Base-by-base conservation (phyloP, 2,329 filamentous ascomycete genomes). In the Arthrocladium fulminans region DNA sequence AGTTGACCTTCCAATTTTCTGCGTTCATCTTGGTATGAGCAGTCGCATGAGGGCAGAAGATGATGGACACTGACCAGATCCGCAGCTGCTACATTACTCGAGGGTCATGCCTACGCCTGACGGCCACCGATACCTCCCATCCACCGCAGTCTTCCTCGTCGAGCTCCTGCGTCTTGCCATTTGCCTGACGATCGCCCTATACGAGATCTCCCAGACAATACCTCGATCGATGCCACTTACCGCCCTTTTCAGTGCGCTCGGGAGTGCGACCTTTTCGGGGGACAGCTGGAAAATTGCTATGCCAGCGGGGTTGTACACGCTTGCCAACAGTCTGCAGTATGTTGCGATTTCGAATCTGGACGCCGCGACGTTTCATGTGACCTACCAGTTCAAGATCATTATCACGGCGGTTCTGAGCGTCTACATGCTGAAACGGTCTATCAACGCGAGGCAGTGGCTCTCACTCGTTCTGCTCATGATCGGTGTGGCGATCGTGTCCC, bases 261-360 rank as follows among this genome's bases (percentile, higher is more conserved):
- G 83, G 61, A 81, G 79, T 58, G 80, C 82, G 24, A 84, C 96
- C 13, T 94, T 97, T 63, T 83, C 84, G 0, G 83, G 84, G 8
- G 92, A 97, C 63, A 88, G 88, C 57, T 97, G 90, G 90, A 95
- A 95, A 66, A 71, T 98, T 54, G 88, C 87, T 7, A 81, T 97
- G 35, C 92, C 90, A 0, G 92, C 90, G 3, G 76, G 81, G 3
- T 73, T 97, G 1, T 97, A 95, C 63, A 95, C 90, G 0, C 65
- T 96, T 23, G 88, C 96, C 60, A 97, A 96, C 62, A 85, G 86
- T n/a, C 70, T 97, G 47, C 88, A 96, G 65, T 98, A 96, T 61
- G 78, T 94, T 45, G 90, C 88, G 1, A 80, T 96, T 9, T 88
- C 86, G 52, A 96, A 97, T 57, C 67, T 97, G 59, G 88, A 94